A percentile compares a stretch with the other conserved stretches of the same genome.
Evolutionary conservation across 2,329 filamentous ascomycete species (phyloP).

Genomic region (Gaeumannomyces tritici): DNA sequence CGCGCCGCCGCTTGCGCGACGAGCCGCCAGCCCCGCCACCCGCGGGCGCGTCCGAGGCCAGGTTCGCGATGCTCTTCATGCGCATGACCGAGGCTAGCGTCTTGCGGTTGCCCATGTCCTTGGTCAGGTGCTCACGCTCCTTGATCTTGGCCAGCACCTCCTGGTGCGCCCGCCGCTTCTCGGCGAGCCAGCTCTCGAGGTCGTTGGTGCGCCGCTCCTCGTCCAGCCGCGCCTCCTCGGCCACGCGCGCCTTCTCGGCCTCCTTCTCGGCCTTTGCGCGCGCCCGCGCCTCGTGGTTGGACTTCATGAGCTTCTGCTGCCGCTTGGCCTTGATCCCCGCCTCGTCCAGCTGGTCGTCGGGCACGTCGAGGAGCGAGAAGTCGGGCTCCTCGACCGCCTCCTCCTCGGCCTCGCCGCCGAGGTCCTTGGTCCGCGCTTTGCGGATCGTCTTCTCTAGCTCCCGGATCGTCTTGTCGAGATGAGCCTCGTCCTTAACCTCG

Average conservation of each 20-base stretch:
- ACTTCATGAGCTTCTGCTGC: slow-evolving; percentile 86
- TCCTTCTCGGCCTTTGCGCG: slow-evolving; percentile 97
- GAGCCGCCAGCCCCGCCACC: slow-evolving; percentile 72
- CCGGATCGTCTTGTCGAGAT: slow-evolving; percentile 74
- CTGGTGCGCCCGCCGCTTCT: slow-evolving; percentile 66
- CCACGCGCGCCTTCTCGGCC: slow-evolving; percentile 73
- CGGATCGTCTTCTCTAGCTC: slow-evolving; percentile 87
- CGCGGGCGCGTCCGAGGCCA: slow-evolving; percentile 77
- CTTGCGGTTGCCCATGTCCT: slow-evolving; percentile 92
- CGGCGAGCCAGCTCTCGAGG: slow-evolving; percentile 77
- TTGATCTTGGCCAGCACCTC: slow-evolving; percentile 74
- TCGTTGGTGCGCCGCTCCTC: slow-evolving; percentile 75
- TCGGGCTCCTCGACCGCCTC: slow-evolving; percentile 70
- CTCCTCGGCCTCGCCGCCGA: slow-evolving; percentile 72
- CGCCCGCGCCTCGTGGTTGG: slow-evolving; percentile 84
- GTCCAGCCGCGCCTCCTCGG: slow-evolving; percentile 76
- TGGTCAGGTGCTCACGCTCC: slow-evolving; percentile 85
- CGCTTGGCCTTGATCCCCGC: slow-evolving; percentile 85
- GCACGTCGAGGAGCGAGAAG: slow-evolving; percentile 79
- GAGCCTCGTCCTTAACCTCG: slow-evolving; percentile 83
- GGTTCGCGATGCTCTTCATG: slow-evolving; percentile 96
- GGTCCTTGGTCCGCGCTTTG: slow-evolving; percentile 84
- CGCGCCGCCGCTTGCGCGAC: slow-evolving; percentile 68
- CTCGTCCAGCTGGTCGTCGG: slow-evolving; percentile 90
- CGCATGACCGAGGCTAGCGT: slow-evolving; percentile 92